Percentiles rank a stretch among this genome's conserved stretches.
Conservation (phyloP, 768 basidiomycete species). For the Auricularia sp. region DNA sequence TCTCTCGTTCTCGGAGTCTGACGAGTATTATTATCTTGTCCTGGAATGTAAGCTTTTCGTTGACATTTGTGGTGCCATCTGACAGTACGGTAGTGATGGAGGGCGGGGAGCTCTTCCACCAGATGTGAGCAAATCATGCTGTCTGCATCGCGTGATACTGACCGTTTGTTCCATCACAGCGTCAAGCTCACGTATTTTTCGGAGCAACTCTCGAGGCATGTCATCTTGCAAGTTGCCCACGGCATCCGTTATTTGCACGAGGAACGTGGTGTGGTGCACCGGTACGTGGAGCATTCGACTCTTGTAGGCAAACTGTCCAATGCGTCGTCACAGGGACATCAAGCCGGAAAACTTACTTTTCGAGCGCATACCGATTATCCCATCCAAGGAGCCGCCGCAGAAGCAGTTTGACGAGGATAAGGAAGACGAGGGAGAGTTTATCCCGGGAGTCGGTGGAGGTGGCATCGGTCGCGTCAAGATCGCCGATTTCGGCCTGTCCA, state of each 20-base stretch:
- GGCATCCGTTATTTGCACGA: conserved; percentile 95
- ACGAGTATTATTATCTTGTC: conserved; percentile 88
- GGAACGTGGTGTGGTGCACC: conserved; percentile 94
- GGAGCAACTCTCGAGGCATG: conserved; percentile 93
- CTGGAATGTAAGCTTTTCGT: conserved; percentile 59
- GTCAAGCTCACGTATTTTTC: conserved; percentile 99
- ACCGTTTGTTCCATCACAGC: conserved; percentile 10
- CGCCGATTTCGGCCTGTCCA: conserved; percentile 94
- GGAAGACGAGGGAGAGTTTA: conserved; percentile 95
- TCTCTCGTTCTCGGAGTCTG: conserved; percentile 81
- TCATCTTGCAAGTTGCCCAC: conserved; percentile 90
- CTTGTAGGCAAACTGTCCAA: not conserved
- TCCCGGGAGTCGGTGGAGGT: conserved; percentile 85
- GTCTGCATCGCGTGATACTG: not conserved
- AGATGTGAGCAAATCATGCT: conserved; percentile 38
- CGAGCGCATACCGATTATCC: conserved; percentile 82
- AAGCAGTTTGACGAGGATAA: conserved; percentile 97
- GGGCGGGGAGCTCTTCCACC: conserved; percentile 96
- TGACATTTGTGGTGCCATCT: conserved; percentile 1
- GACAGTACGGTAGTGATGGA: conserved; percentile 64
- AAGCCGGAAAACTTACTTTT: conserved; percentile 97
- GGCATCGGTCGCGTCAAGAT: conserved; percentile 98
- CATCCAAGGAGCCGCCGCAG: conserved; percentile 60
- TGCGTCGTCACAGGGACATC: conserved; percentile 52
- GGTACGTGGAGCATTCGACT: conserved; percentile 27